phyloP scores from a whole-genome alignment of 129 eudicot genomes.

The Ambrosia artemisiifolia region DNA sequence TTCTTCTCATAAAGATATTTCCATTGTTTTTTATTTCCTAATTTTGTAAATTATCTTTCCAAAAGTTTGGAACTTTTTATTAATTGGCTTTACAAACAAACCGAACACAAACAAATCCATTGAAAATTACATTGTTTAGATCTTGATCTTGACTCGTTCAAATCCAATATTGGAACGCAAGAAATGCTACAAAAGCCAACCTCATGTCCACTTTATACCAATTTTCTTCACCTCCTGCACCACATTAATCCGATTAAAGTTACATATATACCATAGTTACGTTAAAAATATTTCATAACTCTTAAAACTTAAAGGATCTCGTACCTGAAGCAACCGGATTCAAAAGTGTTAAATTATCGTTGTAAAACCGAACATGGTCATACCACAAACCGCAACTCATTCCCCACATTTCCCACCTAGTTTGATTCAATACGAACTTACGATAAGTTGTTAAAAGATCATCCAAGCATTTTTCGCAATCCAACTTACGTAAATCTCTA shows the following conservation, averaged over 20 bases:
- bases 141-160: too few species aligned
- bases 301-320: background rate
- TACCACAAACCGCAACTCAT: slow-evolving; percentile 39
- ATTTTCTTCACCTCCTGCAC: slow-evolving; percentile 14
- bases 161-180: slow-evolving; percentile 8
- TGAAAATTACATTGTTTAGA: too few species aligned
- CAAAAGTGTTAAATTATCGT: background rate
- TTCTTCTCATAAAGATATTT: too few species aligned
- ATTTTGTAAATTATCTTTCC: too few species aligned
- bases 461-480: slow-evolving; percentile 29
- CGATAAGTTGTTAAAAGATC: slow-evolving; percentile 3
- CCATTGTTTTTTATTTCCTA: too few species aligned
- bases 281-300: background rate
- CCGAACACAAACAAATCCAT: too few species aligned
- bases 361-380: slow-evolving; percentile 13
- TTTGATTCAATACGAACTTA: slow-evolving; percentile 6
- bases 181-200: slow-evolving; percentile 16
- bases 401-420: slow-evolving; percentile 29
- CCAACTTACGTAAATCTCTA: slow-evolving; percentile 20
- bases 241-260: background rate
- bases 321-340: slow-evolving; percentile 14
- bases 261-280: background rate
- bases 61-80: too few species aligned
- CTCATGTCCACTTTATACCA: slow-evolving; percentile 10
- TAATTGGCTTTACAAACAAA: background rate